A percentile compares a stretch with the other conserved stretches of the same genome.
These are phyloP conservation scores for Kazachstania psychrophila DNA, from an alignment of 805 yeast species.

Conservation along the genomic window DNA sequence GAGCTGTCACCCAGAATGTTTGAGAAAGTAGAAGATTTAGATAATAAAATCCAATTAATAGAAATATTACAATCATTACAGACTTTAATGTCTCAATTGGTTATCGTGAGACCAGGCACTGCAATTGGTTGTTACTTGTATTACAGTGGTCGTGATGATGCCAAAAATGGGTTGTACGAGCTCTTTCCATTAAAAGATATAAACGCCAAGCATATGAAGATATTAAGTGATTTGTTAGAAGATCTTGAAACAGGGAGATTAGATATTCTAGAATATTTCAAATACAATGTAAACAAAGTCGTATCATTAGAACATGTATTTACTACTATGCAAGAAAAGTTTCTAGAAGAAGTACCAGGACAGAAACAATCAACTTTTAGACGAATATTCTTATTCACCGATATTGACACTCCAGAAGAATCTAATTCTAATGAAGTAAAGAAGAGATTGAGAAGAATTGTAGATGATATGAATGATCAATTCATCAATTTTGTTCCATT, in stretches of 20 bases:
- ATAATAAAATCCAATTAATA: conserved; percentile 35
- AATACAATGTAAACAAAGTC: conserved; percentile 17
- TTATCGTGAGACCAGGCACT: conserved; percentile 55
- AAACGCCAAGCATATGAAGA: conserved; percentile 49
- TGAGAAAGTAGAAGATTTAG: conserved; percentile 27
- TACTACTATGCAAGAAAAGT: conserved; percentile 46
- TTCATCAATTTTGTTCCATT: conserved; percentile 53
- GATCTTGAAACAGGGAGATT: conserved; percentile 30
- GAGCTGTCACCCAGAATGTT: conserved; percentile 45
- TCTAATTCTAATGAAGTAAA: conserved; percentile 33
- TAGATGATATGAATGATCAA: conserved; percentile 50
- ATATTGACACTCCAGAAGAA: conserved; percentile 58
- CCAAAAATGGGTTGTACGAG: conserved; percentile 38
- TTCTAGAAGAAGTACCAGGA: conserved; percentile 32
- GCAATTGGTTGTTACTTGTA: conserved; percentile 67
- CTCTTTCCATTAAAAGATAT: conserved; percentile 47
- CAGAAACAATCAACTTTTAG: conserved; percentile 43
- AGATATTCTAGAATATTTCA: conserved; percentile 26
- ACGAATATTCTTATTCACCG: conserved; percentile 64
- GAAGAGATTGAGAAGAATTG: conserved; percentile 44
- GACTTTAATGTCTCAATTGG: conserved; percentile 55
- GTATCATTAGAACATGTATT: conserved; percentile 38
- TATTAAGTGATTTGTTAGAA: conserved; percentile 40
- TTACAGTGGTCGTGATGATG: conserved; percentile 36
- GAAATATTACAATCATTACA: conserved; percentile 49